Percentiles rank a stretch among this genome's conserved stretches.
Evolutionary conservation across 1,284 basidiomycete genomes (phyloP).

Genomic region (Ganoderma resinaceum): DNA sequence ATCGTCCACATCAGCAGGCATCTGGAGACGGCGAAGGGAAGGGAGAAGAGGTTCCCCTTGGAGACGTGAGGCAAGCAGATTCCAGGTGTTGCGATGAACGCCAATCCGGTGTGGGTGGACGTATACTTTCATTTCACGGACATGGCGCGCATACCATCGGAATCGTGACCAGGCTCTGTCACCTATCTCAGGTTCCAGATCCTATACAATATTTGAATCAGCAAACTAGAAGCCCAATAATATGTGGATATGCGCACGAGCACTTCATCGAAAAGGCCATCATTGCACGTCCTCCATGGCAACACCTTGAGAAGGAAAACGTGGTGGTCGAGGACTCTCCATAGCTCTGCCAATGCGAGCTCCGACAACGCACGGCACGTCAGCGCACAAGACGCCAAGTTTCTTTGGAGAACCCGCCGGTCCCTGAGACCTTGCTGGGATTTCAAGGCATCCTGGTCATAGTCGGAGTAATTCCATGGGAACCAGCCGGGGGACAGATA

Average conservation of each 20-base stretch:
- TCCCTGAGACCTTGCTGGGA: neutral
- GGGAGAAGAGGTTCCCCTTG: neutral
- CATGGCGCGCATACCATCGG: neutral
- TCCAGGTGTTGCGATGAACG: neutral
- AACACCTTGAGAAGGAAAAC: neutral
- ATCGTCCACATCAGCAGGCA: neutral
- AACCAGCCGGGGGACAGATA: neutral
- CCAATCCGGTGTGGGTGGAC: neutral
- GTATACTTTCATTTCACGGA: neutral
- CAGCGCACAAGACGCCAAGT: neutral
- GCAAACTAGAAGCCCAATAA: no score
- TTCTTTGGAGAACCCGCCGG: neutral
- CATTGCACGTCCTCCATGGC: neutral
- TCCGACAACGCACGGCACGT: neutral
- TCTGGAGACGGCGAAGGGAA: constrained; percentile 1
- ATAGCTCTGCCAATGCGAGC: neutral
- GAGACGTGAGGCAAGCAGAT: neutral
- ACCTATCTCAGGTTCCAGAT: neutral
- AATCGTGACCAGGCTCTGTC: neutral
- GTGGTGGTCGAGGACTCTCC: neutral
- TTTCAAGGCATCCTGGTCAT: neutral
- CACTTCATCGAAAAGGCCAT: neutral
- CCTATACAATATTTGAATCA: neutral
- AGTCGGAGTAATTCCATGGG: neutral
- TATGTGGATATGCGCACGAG: neutral